Percentiles rank a stretch among this genome's conserved stretches.
These are phyloP conservation scores for Neurospora sublineolata DNA, from an alignment of 495 filamentous ascomycete species.

Conservation along the genomic window DNA sequence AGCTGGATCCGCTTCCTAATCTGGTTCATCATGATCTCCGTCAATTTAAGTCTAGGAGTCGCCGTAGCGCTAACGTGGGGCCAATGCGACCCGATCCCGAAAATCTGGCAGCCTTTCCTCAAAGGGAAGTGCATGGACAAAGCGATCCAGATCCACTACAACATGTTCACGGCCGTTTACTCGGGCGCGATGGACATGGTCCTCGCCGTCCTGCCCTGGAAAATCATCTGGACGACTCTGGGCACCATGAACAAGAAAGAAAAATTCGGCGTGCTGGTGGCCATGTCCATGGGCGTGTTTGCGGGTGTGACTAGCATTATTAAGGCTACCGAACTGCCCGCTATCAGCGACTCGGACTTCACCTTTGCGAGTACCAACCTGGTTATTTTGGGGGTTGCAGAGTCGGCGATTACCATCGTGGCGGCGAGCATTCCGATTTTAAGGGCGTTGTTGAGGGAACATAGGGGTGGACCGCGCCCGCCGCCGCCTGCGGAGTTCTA, in stretches of 20 bases:
- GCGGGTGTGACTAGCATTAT: slow-evolving; percentile 17
- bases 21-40: slow-evolving; percentile 26
- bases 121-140: slow-evolving; percentile 25
- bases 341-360: slow-evolving; percentile 16
- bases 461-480: neutral
- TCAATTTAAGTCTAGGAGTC: slow-evolving; percentile 20
- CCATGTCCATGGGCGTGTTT: slow-evolving; percentile 30
- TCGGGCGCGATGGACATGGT: slow-evolving; percentile 25
- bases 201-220: slow-evolving; percentile 25
- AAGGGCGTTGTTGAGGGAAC: slow-evolving; percentile 7
- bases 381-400: slow-evolving; percentile 17
- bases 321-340: slow-evolving; percentile 19
- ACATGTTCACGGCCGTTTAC: slow-evolving; percentile 23
- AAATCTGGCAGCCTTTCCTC: slow-evolving; percentile 16
- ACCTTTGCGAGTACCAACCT: slow-evolving; percentile 18
- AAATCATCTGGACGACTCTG: slow-evolving; percentile 25
- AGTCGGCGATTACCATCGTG: slow-evolving; percentile 22
- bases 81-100: slow-evolving; percentile 24
- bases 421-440: slow-evolving; percentile 23
- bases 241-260: slow-evolving; percentile 22
- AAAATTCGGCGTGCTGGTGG: slow-evolving; percentile 23
- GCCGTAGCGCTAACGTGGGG: slow-evolving; percentile 24
- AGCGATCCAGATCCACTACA: slow-evolving; percentile 18
- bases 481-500: neutral
- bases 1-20: slow-evolving; percentile 18